These are phyloP conservation scores for Phialophora chinensis DNA, from an alignment of 2,329 filamentous ascomycete species.

Conservation along the genomic window DNA sequence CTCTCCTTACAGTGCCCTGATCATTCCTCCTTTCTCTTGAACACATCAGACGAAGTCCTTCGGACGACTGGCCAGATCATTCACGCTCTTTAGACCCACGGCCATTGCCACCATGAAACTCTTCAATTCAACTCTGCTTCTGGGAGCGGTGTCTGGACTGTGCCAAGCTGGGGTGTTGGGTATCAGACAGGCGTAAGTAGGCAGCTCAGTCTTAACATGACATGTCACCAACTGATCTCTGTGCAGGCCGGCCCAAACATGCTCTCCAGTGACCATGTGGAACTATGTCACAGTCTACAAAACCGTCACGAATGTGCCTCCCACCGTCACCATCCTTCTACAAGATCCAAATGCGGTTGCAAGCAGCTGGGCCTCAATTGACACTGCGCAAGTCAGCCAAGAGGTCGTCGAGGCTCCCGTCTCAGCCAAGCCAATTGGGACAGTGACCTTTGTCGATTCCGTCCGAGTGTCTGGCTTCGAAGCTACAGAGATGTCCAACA, in stretches of 20 bases:
- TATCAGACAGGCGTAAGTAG: slow-evolving; percentile 32
- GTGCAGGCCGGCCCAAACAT: slow-evolving; percentile 26
- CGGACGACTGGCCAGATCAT: slow-evolving; percentile 4
- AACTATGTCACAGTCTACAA: slow-evolving; percentile 29
- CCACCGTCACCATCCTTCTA: slow-evolving; percentile 35
- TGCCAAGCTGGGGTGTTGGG: slow-evolving; percentile 29
- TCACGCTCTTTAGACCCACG: neutral
- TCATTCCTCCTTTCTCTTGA: neutral
- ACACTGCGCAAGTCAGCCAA: slow-evolving; percentile 32
- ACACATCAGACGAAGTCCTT: slow-evolving; percentile 1
- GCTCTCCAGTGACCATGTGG: slow-evolving; percentile 28
- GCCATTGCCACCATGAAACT: slow-evolving; percentile 25
- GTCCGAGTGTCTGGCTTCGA: slow-evolving; percentile 34
- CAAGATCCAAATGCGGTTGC: slow-evolving; percentile 34
- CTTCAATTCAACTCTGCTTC: slow-evolving; percentile 11
- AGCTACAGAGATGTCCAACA: slow-evolving; percentile 35
- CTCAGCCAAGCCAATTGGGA: slow-evolving; percentile 20
- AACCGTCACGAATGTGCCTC: slow-evolving; percentile 27
- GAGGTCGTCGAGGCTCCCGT: slow-evolving; percentile 32
- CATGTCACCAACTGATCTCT: slow-evolving; percentile 11
- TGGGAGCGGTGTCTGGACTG: slow-evolving; percentile 21
- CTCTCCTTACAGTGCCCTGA: slow-evolving; percentile 4
- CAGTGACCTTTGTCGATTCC: slow-evolving; percentile 30
- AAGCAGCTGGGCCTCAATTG: slow-evolving; percentile 29
- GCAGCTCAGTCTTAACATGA: neutral